phyloP scores from a whole-genome alignment of 768 basidiomycete species.

The Agrocybe praecox region DNA sequence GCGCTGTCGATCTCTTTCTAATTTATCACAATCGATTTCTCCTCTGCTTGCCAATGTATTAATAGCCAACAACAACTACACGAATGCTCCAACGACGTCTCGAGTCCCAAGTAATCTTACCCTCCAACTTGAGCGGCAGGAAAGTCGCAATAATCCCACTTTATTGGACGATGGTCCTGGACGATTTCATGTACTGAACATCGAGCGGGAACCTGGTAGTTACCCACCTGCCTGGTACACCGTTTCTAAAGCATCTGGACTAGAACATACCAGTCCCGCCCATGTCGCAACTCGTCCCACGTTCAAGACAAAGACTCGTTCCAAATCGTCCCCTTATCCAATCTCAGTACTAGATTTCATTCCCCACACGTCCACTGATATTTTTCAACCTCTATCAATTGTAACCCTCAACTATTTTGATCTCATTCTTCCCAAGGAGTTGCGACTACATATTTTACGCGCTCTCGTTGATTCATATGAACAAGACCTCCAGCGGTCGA shows the following conservation, averaged over 20 bases:
- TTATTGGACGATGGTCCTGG: conserved; percentile 9
- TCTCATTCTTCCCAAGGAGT: conserved; percentile 69
- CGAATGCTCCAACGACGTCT: conserved; percentile 39
- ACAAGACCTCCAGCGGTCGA: conserved; percentile 50
- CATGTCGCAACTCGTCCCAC: conserved; percentile 22
- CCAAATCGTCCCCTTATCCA: conserved; percentile 67
- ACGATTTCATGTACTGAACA: conserved; percentile 9
- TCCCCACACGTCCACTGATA: conserved; percentile 48
- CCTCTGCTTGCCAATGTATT: conserved; percentile 45
- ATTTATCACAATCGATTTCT: conserved; percentile 42
- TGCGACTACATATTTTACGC: conserved; percentile 61
- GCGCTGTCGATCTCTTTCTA: conserved; percentile 60
- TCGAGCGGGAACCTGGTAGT: conserved; percentile 18
- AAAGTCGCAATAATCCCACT: conserved; percentile 10
- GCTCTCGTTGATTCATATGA: conserved; percentile 61
- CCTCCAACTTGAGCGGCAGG: conserved; percentile 52
- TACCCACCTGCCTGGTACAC: conserved; percentile 27
- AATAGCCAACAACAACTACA: conserved; percentile 35
- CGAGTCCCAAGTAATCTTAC: conserved; percentile 53
- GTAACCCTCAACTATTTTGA: conserved; percentile 65
- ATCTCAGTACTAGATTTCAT: conserved; percentile 63
- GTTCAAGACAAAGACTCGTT: conserved; percentile 55
- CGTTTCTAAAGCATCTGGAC: conserved; percentile 16
- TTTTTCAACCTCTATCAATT: conserved; percentile 53
- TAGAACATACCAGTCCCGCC: conserved; percentile 8